Conservation (phyloP, 2,329 filamentous ascomycete genomes). For the Alternaria triticimaculans region DNA sequence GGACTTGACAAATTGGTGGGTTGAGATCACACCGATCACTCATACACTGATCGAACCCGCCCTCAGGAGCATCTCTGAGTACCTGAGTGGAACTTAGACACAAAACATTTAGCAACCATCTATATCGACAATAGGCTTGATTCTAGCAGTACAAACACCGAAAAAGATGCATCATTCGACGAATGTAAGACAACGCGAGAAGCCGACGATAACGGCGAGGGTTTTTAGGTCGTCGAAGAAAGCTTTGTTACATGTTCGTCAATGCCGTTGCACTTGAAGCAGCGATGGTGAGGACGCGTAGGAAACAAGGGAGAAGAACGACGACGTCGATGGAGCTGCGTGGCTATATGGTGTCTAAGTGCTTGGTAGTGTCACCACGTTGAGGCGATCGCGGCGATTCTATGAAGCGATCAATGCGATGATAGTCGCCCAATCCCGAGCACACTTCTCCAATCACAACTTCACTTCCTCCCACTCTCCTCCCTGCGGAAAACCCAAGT, state of each 20-base stretch:
- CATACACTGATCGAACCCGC: background rate
- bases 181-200: background rate
- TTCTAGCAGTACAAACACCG: slow-evolving; percentile 56
- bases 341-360: background rate
- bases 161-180: slow-evolving; percentile 49
- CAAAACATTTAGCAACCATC: slow-evolving; percentile 58
- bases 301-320: background rate
- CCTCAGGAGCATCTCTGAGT: background rate
- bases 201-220: slow-evolving; percentile 56
- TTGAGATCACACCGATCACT: background rate
- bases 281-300: background rate
- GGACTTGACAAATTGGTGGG: background rate
- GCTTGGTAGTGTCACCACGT: background rate
- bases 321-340: background rate
- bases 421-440: slow-evolving; percentile 46
- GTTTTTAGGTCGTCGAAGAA: slow-evolving; percentile 61
- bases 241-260: slow-evolving; percentile 29
- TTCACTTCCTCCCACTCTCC: slow-evolving; percentile 49
- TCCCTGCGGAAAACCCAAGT: slow-evolving; percentile 52
- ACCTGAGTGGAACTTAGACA: slow-evolving; percentile 37
- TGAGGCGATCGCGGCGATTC: background rate
- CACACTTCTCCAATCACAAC: background rate
- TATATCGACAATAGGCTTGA: slow-evolving; percentile 58
- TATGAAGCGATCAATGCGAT: slow-evolving; percentile 53
- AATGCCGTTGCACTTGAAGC: background rate